Evolutionary conservation across 371 early-diverging fungal genomes (phyloP).

Genomic region (Caulochytrium protostelioides): DNA sequence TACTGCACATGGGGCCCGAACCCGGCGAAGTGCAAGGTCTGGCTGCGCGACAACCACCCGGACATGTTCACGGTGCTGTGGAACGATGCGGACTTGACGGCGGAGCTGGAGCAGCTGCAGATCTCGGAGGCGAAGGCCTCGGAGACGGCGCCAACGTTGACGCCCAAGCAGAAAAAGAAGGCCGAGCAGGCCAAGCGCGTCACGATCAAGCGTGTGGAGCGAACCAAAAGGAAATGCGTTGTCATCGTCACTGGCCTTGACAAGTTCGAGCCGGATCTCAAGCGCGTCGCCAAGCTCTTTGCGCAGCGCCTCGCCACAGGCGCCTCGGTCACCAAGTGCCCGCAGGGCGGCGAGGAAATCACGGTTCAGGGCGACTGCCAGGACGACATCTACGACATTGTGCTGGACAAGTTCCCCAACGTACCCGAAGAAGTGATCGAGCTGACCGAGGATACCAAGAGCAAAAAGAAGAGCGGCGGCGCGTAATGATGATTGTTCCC

Average conservation of each 20-base stretch:
- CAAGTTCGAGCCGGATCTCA: slow-evolving; percentile 68
- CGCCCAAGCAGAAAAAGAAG: slow-evolving; percentile 3
- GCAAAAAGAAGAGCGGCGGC: no score
- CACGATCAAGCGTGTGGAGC: slow-evolving; percentile 53
- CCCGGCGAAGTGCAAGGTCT: slow-evolving; percentile 51
- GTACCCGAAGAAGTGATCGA: no score
- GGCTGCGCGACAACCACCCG: slow-evolving; percentile 42
- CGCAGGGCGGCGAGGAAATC: slow-evolving; percentile 73
- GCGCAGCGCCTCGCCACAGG: slow-evolving; percentile 81
- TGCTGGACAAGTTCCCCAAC: no score
- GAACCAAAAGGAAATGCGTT: slow-evolving; percentile 76
- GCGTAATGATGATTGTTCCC: no score
- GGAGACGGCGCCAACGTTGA: slow-evolving; percentile 45
- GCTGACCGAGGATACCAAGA: no score
- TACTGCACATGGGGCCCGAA: slow-evolving; percentile 77
- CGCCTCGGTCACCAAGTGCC: slow-evolving; percentile 73
- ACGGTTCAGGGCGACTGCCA: slow-evolving; percentile 77
- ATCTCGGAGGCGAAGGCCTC: no score
- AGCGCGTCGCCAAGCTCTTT: slow-evolving; percentile 81
- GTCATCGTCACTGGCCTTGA: slow-evolving; percentile 56
- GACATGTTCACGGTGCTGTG: slow-evolving; percentile 32
- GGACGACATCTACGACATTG: slow-evolving; percentile 42
- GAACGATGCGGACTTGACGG: slow-evolving; percentile 10
- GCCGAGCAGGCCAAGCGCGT: slow-evolving; percentile 12
- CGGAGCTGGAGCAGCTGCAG: background rate